phyloP scores from a whole-genome alignment of 176 grass and related monocot genomes.

The Urochloa ruziziensis region DNA sequence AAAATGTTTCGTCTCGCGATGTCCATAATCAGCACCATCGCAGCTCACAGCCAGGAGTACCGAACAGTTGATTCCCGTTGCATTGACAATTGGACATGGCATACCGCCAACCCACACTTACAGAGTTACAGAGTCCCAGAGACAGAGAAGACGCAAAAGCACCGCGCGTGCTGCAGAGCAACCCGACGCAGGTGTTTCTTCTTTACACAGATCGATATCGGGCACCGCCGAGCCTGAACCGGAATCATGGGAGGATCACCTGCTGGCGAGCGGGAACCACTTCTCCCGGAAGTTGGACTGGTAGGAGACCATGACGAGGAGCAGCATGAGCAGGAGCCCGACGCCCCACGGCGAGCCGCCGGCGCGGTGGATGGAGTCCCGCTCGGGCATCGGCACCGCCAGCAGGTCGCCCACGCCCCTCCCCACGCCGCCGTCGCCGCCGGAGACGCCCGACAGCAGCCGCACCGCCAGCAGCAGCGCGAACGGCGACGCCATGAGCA shows the following conservation, averaged over 20 bases:
- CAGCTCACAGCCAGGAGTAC: neutral
- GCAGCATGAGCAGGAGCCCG: slow-evolving; percentile 47
- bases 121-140: neutral
- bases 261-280: slow-evolving; percentile 58
- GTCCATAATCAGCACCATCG: neutral
- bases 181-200: neutral
- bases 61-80: neutral
- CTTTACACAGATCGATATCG: neutral
- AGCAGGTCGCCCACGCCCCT: slow-evolving; percentile 15
- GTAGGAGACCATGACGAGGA: slow-evolving; percentile 77
- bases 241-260: neutral
- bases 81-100: neutral
- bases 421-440: neutral
- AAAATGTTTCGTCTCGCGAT: neutral
- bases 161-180: too few relatives aligned
- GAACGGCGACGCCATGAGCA: slow-evolving; percentile 52
- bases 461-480: slow-evolving; percentile 59
- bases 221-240: neutral
- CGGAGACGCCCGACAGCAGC: slow-evolving; percentile 34
- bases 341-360: slow-evolving; percentile 77
- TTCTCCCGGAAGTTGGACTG: slow-evolving; percentile 65
- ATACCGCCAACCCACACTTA: neutral
- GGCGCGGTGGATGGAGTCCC: slow-evolving; percentile 62
- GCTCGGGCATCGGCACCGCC: slow-evolving; percentile 49
- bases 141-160: neutral